Base-by-base conservation (phyloP, 441 rosid genomes). In the Erodium texanum region DNA sequence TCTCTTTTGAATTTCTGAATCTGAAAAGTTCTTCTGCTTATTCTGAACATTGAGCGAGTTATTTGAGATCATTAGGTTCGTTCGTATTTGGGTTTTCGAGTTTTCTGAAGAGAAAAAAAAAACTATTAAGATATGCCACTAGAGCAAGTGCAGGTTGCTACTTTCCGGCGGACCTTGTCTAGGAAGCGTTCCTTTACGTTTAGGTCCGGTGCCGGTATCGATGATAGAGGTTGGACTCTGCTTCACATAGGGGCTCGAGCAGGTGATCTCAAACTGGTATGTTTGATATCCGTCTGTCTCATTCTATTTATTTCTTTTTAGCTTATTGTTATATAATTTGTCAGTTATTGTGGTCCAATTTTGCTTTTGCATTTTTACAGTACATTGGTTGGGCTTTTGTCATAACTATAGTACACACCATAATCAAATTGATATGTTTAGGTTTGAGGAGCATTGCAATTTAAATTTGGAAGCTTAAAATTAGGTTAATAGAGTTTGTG, bases 171-270 rank as follows among this genome's bases (percentile, higher is more conserved):
- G 52, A 84, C 61, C 68, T 80, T 75, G 41, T 85, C 89, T 0
- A 87, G 82, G 69, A 80, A 83, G 66, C 82, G 89, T 23, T 83
- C 81, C 62, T 54, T 54, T 54, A 54, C 62, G 18, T 77, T 79
- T 27, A 79, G 79, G 74, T 72, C 80, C 62, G 79, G 80, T 34
- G 72, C 75, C 0, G 92, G 79, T 66, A 80, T 80, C 56, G 97
- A 91, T 64, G 97, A 91, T 64, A 81, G 97, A 67, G 97, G 97
- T 9, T 92, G 96, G 96, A 89, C 94, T 69, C 73, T 76, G 72
- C 92, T 92, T 62, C 97, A 92, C 67, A 78, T 92, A 29, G 85
- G 84, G 71, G 91, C 97, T n/a, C 78, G 87, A 34, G 86, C 86
- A 78, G 97, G 97, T 58, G 94, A 92, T 78, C 78, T 89, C 75